Percentiles rank a stretch among this genome's conserved stretches.
These are phyloP conservation scores for Nyssa sinensis DNA, from an alignment of 148 eudicot species.

Conservation along the genomic window DNA sequence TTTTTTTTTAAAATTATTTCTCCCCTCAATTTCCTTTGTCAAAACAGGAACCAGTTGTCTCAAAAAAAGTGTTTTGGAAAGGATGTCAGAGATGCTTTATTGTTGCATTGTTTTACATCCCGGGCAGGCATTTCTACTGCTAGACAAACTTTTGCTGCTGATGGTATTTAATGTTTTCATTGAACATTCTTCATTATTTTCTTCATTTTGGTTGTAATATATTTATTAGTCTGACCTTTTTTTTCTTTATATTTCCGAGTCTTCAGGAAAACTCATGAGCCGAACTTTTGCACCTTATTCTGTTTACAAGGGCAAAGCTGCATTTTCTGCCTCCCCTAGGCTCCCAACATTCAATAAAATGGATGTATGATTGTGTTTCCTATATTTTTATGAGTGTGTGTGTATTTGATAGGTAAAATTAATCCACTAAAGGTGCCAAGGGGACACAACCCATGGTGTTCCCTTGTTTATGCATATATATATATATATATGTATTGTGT, in stretches of 20 bases:
- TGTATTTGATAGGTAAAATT: not conserved
- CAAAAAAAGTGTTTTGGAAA: conserved; percentile 10
- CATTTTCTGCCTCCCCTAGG: conserved; percentile 63
- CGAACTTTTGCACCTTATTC: conserved; percentile 53
- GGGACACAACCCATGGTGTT: not conserved
- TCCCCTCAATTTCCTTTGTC: not conserved
- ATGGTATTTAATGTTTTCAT: conserved; percentile 29
- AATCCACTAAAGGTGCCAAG: not conserved
- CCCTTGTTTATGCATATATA: not conserved
- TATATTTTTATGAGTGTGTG: not conserved
- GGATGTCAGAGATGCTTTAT: conserved; percentile 23
- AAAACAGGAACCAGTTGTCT: conserved; percentile 28
- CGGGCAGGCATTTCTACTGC: conserved; percentile 51
- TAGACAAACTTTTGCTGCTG: conserved; percentile 29
- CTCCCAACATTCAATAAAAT: conserved; percentile 58
- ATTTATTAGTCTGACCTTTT: conserved; percentile 2
- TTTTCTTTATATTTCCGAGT: not conserved
- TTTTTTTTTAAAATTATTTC: not conserved
- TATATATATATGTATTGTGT: not conserved
- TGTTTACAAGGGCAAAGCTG: conserved; percentile 91
- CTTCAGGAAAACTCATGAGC: conserved; percentile 30
- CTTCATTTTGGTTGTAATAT: not conserved
- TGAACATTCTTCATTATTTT: not conserved
- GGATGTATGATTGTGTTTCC: conserved; percentile 43
- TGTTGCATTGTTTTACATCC: conserved; percentile 22